Conservation (phyloP, 345 rosid genomes). For the Aurinia saxatilis region DNA sequence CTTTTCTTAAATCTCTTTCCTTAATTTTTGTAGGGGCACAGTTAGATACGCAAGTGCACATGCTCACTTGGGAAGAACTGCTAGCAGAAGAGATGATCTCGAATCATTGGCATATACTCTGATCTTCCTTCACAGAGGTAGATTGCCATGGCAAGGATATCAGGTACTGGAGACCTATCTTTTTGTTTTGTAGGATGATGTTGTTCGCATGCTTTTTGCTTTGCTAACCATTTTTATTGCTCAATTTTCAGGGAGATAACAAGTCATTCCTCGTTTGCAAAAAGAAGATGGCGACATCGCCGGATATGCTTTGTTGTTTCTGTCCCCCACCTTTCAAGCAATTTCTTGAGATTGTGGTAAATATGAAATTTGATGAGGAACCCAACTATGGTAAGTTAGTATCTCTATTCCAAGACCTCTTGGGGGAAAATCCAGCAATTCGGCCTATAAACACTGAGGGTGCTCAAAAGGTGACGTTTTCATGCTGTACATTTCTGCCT, state of each 20-base stretch:
- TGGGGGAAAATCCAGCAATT: slow-evolving; percentile 65
- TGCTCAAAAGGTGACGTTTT: slow-evolving; percentile 71
- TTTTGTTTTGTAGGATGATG: background rate
- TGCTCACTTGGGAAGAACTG: slow-evolving; percentile 96
- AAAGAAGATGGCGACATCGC: slow-evolving; percentile 94
- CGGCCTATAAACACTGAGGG: slow-evolving; percentile 96
- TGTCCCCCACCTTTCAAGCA: slow-evolving; percentile 81
- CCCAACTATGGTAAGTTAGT: slow-evolving; percentile 89
- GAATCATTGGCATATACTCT: slow-evolving; percentile 97
- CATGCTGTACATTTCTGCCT: slow-evolving; percentile 4
- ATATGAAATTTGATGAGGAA: slow-evolving; percentile 93
- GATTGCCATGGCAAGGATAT: slow-evolving; percentile 99
- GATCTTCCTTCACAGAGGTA: slow-evolving; percentile 84
- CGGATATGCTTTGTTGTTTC: slow-evolving; percentile 85
- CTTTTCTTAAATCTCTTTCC: background rate
- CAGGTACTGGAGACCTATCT: slow-evolving; percentile 44
- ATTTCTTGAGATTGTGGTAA: slow-evolving; percentile 86
- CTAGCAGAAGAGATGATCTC: slow-evolving; percentile 97
- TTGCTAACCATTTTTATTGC: slow-evolving; percentile 14
- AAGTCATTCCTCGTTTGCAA: slow-evolving; percentile 94
- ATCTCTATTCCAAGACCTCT: slow-evolving; percentile 69
- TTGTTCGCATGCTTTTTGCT: background rate
- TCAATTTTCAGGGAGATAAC: slow-evolving; percentile 78
- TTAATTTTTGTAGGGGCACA: slow-evolving; percentile 62
- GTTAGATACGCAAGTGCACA: slow-evolving; percentile 98